Conservation (phyloP, 805 yeast genomes). For the Wickerhamomyces subpelliculosus region DNA sequence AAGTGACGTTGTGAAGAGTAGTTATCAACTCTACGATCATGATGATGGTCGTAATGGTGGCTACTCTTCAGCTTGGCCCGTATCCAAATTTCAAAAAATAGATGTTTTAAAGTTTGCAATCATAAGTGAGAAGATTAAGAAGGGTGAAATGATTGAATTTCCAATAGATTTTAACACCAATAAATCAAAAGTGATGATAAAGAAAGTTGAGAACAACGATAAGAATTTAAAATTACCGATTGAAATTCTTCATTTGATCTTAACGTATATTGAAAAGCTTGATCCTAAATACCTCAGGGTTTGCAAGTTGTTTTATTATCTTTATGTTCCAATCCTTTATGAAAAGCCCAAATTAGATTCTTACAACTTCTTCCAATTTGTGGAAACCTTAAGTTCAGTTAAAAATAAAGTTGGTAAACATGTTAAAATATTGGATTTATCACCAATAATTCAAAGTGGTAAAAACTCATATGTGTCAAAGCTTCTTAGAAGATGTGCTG, state of each 20-base stretch:
- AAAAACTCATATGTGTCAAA: conserved; percentile 87
- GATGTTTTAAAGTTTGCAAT: conserved; percentile 33
- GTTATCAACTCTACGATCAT: too few species aligned
- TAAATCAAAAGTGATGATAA: background rate
- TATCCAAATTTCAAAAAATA: conserved; percentile 42
- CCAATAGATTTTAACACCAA: conserved; percentile 3
- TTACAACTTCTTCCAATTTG: conserved; percentile 64
- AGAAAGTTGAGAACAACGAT: too few species aligned
- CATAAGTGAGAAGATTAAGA: conserved; percentile 18
- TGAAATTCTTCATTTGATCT: conserved; percentile 23
- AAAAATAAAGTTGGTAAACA: conserved; percentile 45
- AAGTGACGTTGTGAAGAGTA: conserved; percentile 11
- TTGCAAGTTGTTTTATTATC: conserved; percentile 50
- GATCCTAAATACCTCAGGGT: conserved; percentile 51
- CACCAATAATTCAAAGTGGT: conserved; percentile 82
- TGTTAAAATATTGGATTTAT: conserved; percentile 64
- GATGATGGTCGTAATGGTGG: background rate
- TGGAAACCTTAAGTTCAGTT: conserved; percentile 52
- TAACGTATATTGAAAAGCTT: conserved; percentile 25
- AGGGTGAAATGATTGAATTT: conserved; percentile 8
- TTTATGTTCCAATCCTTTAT: conserved; percentile 63
- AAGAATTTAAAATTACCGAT: conserved; percentile 17
- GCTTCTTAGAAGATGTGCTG: conserved; percentile 68
- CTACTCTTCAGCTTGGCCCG: conserved; percentile 36
- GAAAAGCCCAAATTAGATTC: conserved; percentile 54